A percentile compares a stretch with the other conserved stretches of the same genome.
phyloP scores from a whole-genome alignment of 768 basidiomycete species.

The Inosperma sp. region DNA sequence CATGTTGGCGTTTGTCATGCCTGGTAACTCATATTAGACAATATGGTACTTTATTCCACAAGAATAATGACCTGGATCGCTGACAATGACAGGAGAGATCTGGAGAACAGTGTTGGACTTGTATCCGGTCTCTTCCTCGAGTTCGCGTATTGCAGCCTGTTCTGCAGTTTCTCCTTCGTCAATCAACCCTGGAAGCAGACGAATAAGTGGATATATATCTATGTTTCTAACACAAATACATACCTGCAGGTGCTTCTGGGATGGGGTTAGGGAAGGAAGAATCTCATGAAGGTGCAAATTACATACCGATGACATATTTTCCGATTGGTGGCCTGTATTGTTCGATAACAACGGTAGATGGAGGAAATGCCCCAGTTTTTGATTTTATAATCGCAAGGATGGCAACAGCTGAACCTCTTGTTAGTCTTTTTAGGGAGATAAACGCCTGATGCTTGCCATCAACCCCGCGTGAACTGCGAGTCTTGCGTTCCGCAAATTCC shows the following conservation, averaged over 20 bases:
- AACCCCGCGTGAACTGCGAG: slow-evolving; percentile 67
- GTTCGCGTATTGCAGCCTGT: slow-evolving; percentile 78
- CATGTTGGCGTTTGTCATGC: slow-evolving; percentile 95
- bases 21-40: slow-evolving; percentile 32
- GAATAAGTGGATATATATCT: not conserved
- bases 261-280: not conserved
- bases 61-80: slow-evolving; percentile 59
- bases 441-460: slow-evolving; percentile 52
- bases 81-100: slow-evolving; percentile 55
- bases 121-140: slow-evolving; percentile 92
- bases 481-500: slow-evolving; percentile 86
- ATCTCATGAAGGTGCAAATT: not conserved
- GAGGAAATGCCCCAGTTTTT: slow-evolving; percentile 62
- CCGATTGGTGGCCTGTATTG: slow-evolving; percentile 89
- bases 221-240: not conserved
- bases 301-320: slow-evolving; percentile 64
- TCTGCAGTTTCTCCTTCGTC: slow-evolving; percentile 82
- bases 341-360: slow-evolving; percentile 81
- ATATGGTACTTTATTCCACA: not conserved
- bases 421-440: not conserved
- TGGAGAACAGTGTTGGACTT: slow-evolving; percentile 61
- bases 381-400: slow-evolving; percentile 79
- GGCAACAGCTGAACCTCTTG: slow-evolving; percentile 60
- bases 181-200: slow-evolving; percentile 57
- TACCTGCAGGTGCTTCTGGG: slow-evolving; percentile 39